Evolutionary conservation across 2,329 filamentous ascomycete species (phyloP).

Genomic region (Penicillium sclerotigenum): DNA sequence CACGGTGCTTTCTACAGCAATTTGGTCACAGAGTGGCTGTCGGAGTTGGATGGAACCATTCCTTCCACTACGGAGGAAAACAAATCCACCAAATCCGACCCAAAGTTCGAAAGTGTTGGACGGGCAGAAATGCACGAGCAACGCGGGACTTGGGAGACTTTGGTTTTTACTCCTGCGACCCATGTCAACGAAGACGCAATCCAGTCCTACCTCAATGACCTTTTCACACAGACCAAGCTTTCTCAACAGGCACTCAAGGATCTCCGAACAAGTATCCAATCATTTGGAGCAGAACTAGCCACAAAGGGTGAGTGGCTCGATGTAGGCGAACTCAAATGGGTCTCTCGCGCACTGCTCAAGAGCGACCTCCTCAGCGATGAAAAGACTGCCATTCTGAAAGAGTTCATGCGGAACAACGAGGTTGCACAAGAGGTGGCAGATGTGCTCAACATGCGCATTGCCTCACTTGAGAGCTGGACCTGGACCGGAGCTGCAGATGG

Average conservation of each 20-base stretch:
- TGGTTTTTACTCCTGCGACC: constrained; percentile 51
- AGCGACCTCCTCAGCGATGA: constrained; percentile 53
- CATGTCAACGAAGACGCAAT: constrained; percentile 49
- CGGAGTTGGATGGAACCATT: constrained; percentile 29
- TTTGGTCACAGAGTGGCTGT: constrained; percentile 55
- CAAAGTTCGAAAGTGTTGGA: constrained; percentile 49
- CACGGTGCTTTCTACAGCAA: constrained; percentile 57
- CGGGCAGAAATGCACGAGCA: constrained; percentile 54
- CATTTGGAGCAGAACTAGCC: constrained; percentile 35
- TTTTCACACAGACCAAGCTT: constrained; percentile 49
- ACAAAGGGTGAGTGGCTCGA: constrained; percentile 41
- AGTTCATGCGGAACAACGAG: constrained; percentile 49
- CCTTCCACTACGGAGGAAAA: constrained; percentile 12
- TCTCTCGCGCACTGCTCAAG: constrained; percentile 50
- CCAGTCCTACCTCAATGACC: constrained; percentile 48
- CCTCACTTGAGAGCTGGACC: constrained; percentile 51
- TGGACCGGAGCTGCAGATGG: constrained; percentile 45
- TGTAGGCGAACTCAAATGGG: constrained; percentile 41
- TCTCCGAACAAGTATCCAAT: constrained; percentile 41
- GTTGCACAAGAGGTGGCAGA: constrained; percentile 55
- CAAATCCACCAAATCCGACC: constrained; percentile 27
- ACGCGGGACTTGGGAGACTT: constrained; percentile 53
- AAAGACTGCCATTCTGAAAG: constrained; percentile 50
- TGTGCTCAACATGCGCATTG: constrained; percentile 56
- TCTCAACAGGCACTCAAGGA: constrained; percentile 44